Percentiles rank a stretch among this genome's conserved stretches.
Conservation (phyloP, 345 rosid species). For the Euphorbia peplus region DNA sequence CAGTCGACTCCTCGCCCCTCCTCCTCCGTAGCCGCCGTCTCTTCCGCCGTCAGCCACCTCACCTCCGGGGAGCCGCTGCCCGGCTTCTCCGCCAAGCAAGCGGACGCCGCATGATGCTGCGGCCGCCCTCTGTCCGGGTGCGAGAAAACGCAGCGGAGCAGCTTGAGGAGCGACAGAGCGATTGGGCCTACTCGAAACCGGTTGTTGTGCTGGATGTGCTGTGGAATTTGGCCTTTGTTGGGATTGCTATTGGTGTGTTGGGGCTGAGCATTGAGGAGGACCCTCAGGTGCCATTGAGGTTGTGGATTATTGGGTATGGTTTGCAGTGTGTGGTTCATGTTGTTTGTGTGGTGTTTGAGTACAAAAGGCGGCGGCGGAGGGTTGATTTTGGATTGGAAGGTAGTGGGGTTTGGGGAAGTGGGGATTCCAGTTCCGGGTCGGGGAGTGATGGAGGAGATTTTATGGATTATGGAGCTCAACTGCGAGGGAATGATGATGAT, state of each 20-base stretch:
- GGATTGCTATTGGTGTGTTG: constrained; percentile 44
- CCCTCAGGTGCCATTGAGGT: constrained; percentile 62
- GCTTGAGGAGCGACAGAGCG: constrained; percentile 72
- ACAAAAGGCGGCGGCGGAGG: constrained; percentile 39
- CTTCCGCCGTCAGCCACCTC: constrained; percentile 53
- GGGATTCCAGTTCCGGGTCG: constrained; percentile 22
- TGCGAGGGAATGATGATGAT: constrained; percentile 31
- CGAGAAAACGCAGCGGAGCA: constrained; percentile 90
- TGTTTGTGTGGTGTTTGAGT: constrained; percentile 58
- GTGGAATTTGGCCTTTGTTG: constrained; percentile 64
- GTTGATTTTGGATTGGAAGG: constrained; percentile 11
- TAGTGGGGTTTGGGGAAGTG: constrained; percentile 13
- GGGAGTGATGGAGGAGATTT: constrained; percentile 38
- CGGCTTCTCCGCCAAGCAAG: constrained; percentile 75
- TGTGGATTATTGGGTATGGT: constrained; percentile 66
- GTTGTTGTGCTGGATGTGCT: constrained; percentile 59
- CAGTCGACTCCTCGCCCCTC: constrained; percentile 52
- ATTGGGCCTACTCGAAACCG: constrained; percentile 81
- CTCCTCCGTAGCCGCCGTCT: constrained; percentile 55
- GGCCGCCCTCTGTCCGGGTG: constrained; percentile 72
- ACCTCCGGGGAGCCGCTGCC: constrained; percentile 55
- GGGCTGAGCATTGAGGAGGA: constrained; percentile 47
- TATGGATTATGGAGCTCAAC: constrained; percentile 27
- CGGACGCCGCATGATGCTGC: constrained; percentile 74
- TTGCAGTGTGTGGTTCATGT: constrained; percentile 68